Conservation (phyloP, 495 filamentous ascomycete genomes). For the Rhizodiscina lignyota region DNA sequence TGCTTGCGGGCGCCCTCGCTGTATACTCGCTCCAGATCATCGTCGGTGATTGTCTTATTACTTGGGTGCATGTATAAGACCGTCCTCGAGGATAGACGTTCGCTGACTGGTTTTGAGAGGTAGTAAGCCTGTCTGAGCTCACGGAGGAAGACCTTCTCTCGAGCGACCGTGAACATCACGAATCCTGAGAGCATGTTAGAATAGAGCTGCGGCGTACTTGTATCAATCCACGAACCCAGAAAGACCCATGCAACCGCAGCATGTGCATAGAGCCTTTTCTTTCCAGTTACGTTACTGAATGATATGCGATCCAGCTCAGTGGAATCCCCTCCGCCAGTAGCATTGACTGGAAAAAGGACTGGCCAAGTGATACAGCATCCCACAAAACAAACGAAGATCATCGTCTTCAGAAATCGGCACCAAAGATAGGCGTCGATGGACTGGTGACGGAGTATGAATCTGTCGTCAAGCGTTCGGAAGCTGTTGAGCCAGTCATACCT, state of each 20-base stretch:
- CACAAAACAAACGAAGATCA: conserved; percentile 55
- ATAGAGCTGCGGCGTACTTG: background rate
- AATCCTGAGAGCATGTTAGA: conserved; percentile 27
- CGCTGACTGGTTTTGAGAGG: conserved; percentile 47
- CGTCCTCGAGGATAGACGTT: conserved; percentile 49
- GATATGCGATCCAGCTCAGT: conserved; percentile 43
- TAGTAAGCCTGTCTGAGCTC: conserved; percentile 55
- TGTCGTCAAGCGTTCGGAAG: conserved; percentile 44
- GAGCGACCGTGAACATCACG: conserved; percentile 45
- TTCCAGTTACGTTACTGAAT: conserved; percentile 46
- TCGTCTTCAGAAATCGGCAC: conserved; percentile 67
- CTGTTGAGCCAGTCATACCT: conserved; percentile 46
- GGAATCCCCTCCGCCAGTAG: conserved; percentile 48
- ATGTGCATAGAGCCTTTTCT: conserved; percentile 43
- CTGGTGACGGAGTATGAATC: conserved; percentile 43
- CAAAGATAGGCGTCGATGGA: conserved; percentile 73
- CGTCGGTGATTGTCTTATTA: conserved; percentile 21
- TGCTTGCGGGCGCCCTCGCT: conserved; percentile 36
- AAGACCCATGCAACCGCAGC: conserved; percentile 34
- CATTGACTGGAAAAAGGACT: conserved; percentile 72
- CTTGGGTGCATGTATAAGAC: conserved; percentile 57
- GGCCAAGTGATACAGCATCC: conserved; percentile 74
- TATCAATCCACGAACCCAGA: no score
- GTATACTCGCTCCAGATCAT: conserved; percentile 14
- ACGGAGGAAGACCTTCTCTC: conserved; percentile 54